Conservation (phyloP, 495 filamentous ascomycete genomes). For the Recurvomyces mirabilis region DNA sequence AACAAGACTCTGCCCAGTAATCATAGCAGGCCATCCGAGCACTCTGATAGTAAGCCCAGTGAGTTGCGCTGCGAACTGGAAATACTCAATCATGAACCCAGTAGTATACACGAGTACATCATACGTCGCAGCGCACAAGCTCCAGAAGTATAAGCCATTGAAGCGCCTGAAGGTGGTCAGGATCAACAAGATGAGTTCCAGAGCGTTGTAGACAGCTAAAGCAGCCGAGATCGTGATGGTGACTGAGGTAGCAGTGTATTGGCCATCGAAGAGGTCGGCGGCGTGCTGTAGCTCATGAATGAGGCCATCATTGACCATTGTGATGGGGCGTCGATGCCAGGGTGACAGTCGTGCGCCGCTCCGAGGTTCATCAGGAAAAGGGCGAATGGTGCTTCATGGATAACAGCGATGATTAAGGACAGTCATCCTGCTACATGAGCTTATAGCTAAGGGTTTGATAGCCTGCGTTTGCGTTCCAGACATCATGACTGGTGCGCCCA, state of each 20-base stretch:
- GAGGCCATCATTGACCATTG: too few species aligned
- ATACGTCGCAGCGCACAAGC: conserved; percentile 32
- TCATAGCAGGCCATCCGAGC: conserved; percentile 53
- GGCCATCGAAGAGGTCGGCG: conserved; percentile 5
- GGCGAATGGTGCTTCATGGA: too few species aligned
- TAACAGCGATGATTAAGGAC: too few species aligned
- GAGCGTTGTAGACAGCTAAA: conserved; percentile 35
- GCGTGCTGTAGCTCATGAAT: too few species aligned
- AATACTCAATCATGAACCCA: conserved; percentile 53
- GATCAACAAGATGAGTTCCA: conserved; percentile 34
- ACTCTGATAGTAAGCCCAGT: conserved; percentile 24
- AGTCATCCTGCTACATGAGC: too few species aligned
- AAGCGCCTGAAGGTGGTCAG: conserved; percentile 32
- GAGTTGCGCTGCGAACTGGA: conserved; percentile 28
- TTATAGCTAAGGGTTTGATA: too few species aligned
- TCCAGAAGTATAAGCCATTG: conserved; percentile 36
- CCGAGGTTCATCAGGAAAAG: too few species aligned
- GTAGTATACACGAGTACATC: conserved; percentile 48
- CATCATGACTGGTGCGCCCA: too few species aligned
- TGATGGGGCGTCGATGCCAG: too few species aligned
- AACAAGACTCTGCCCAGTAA: conserved; percentile 55
- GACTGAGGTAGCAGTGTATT: not conserved
- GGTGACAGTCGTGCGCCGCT: too few species aligned
- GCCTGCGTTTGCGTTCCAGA: too few species aligned
- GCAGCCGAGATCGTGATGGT: conserved; percentile 23